A percentile compares a stretch with the other conserved stretches of the same genome.
These are phyloP conservation scores for Acacia crassicarpa DNA, from an alignment of 306 rosid genomes.

Conservation along the genomic window DNA sequence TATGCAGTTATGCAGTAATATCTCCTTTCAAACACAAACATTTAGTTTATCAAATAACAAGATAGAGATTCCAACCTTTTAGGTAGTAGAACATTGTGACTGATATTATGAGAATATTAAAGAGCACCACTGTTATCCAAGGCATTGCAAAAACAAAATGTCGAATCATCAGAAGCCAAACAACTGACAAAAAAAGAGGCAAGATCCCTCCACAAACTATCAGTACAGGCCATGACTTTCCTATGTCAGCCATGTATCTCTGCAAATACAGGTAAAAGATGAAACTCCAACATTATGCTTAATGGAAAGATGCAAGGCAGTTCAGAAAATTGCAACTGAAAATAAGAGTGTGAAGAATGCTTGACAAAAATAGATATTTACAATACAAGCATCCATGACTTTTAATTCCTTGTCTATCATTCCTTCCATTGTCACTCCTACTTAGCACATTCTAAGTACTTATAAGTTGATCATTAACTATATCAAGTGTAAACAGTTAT, in stretches of 20 bases:
- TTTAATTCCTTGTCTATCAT: not conserved
- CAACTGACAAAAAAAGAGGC: slow-evolving; percentile 85
- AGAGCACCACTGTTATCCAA: slow-evolving; percentile 83
- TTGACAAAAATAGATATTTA: slow-evolving; percentile 4
- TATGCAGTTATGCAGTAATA: not conserved
- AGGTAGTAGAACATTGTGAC: slow-evolving; percentile 86
- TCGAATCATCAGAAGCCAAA: slow-evolving; percentile 94
- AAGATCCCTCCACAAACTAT: slow-evolving; percentile 93
- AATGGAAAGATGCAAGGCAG: slow-evolving; percentile 11
- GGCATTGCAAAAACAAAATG: slow-evolving; percentile 98
- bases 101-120: slow-evolving; percentile 76
- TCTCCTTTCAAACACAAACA: slow-evolving; percentile 5
- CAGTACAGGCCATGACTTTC: slow-evolving; percentile 94
- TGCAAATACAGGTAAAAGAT: slow-evolving; percentile 38
- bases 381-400: slow-evolving; percentile 1
- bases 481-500: not conserved
- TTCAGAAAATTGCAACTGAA: not conserved
- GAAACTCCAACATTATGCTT: slow-evolving; percentile 2
- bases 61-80: slow-evolving; percentile 66
- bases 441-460: slow-evolving; percentile 4
- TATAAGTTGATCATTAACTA: slow-evolving; percentile 6
- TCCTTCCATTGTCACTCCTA: not conserved
- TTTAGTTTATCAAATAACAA: slow-evolving; percentile 16
- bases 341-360: not conserved
- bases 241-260: slow-evolving; percentile 99